Conservation (phyloP, 305 asterid genomes). For the Ajuga reptans region DNA sequence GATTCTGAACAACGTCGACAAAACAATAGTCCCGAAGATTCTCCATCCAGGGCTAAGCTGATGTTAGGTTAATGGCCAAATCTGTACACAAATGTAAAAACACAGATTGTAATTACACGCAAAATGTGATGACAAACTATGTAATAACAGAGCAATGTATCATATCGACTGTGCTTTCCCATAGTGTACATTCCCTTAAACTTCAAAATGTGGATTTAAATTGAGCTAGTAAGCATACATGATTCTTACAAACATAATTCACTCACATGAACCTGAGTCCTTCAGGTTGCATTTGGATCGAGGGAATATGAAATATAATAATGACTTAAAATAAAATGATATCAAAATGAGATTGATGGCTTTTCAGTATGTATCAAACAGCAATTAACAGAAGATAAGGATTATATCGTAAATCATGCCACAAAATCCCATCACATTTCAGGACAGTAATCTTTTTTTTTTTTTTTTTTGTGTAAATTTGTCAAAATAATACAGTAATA, state of each 20-base stretch:
- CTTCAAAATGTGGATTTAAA: background rate
- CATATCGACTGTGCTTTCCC: background rate
- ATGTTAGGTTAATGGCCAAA: background rate
- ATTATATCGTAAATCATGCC: background rate
- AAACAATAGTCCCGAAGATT: background rate
- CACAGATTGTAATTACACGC: background rate
- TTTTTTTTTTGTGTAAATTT: background rate
- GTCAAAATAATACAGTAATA: background rate
- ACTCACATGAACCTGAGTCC: background rate
- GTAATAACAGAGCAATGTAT: slow-evolving; percentile 17
- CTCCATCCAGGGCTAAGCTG: background rate
- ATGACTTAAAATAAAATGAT: background rate
- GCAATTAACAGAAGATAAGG: background rate
- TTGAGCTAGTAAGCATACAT: background rate
- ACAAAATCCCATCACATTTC: background rate
- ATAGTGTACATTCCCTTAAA: slow-evolving; percentile 9
- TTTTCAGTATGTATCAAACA: background rate
- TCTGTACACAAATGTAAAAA: slow-evolving; percentile 25
- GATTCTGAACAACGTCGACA: slow-evolving; percentile 39
- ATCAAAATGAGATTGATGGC: background rate
- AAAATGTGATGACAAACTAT: background rate
- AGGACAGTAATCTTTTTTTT: background rate
- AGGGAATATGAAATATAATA: background rate
- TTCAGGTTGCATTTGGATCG: background rate
- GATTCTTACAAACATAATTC: background rate